Conservation (phyloP, 805 yeast genomes). For the Candida namnaoensis region DNA sequence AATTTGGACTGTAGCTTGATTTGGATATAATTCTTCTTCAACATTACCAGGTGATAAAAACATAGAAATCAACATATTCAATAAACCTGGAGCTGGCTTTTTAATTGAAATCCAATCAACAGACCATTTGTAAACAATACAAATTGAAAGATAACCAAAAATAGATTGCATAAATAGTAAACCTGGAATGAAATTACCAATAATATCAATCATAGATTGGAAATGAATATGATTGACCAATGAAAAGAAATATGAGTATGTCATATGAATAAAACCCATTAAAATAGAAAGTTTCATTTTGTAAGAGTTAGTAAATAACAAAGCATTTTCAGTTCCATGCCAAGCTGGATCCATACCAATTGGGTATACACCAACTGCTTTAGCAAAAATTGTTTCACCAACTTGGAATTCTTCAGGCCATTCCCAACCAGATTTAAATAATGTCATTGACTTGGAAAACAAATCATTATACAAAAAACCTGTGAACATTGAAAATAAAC, state of each 20-base stretch:
- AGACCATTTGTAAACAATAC: slow-evolving; percentile 90
- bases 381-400: slow-evolving; percentile 66
- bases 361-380: slow-evolving; percentile 54
- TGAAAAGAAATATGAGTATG: slow-evolving; percentile 80
- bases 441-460: slow-evolving; percentile 83
- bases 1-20: slow-evolving; percentile 73
- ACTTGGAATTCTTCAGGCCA: slow-evolving; percentile 74
- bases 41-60: slow-evolving; percentile 87
- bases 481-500: slow-evolving; percentile 89
- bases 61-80: slow-evolving; percentile 94
- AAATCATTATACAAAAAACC: slow-evolving; percentile 92
- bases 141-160: slow-evolving; percentile 82
- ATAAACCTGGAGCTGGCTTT: slow-evolving; percentile 82
- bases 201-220: slow-evolving; percentile 66
- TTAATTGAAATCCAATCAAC: slow-evolving; percentile 80
- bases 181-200: slow-evolving; percentile 94
- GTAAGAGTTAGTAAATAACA: slow-evolving; percentile 88
- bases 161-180: slow-evolving; percentile 92
- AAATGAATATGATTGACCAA: slow-evolving; percentile 69
- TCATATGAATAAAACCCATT: slow-evolving; percentile 94
- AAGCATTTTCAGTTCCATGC: slow-evolving; percentile 94
- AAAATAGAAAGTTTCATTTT: slow-evolving; percentile 94
- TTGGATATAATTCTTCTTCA: slow-evolving; percentile 70
- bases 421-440: slow-evolving; percentile 84
- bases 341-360: slow-evolving; percentile 91